Percentiles rank a stretch among this genome's conserved stretches.
These are phyloP conservation scores for Starmerella ratchasimensis DNA, from an alignment of 805 yeast species.

Conservation along the genomic window DNA sequence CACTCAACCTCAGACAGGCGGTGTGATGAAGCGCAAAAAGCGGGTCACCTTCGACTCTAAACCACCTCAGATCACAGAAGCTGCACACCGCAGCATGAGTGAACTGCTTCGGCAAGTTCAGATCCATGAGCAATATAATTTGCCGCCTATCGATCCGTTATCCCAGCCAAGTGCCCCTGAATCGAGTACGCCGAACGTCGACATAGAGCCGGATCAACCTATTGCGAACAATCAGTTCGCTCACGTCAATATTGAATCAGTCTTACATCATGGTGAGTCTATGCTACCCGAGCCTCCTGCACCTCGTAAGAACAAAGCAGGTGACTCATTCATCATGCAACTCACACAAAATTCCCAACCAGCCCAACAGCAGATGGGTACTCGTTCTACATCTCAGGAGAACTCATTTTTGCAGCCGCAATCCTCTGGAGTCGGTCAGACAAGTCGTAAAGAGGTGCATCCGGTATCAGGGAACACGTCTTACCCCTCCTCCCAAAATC, in stretches of 20 bases:
- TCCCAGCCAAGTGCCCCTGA: slow-evolving; percentile 14
- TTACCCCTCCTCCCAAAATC: no score
- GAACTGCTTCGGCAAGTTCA: slow-evolving; percentile 26
- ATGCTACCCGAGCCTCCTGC: slow-evolving; percentile 34
- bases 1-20: background rate
- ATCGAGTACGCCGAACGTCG: slow-evolving; percentile 15
- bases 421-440: no score
- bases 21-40: slow-evolving; percentile 21
- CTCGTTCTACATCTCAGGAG: no score
- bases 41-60: slow-evolving; percentile 26
- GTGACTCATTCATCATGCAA: slow-evolving; percentile 19
- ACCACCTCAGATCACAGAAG: slow-evolving; percentile 31
- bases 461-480: no score
- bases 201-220: slow-evolving; percentile 43
- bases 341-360: slow-evolving; percentile 9
- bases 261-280: slow-evolving; percentile 48
- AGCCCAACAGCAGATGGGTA: no score
- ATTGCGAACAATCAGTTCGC: slow-evolving; percentile 62
- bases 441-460: no score
- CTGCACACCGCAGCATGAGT: slow-evolving; percentile 29
- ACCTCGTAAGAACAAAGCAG: slow-evolving; percentile 19
- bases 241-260: slow-evolving; percentile 67
- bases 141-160: slow-evolving; percentile 18
- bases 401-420: no score
- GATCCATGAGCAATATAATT: slow-evolving; percentile 7